Evolutionary conservation across 2,329 filamentous ascomycete genomes (phyloP).

Genomic region (Chaetoscypha palmicola): DNA sequence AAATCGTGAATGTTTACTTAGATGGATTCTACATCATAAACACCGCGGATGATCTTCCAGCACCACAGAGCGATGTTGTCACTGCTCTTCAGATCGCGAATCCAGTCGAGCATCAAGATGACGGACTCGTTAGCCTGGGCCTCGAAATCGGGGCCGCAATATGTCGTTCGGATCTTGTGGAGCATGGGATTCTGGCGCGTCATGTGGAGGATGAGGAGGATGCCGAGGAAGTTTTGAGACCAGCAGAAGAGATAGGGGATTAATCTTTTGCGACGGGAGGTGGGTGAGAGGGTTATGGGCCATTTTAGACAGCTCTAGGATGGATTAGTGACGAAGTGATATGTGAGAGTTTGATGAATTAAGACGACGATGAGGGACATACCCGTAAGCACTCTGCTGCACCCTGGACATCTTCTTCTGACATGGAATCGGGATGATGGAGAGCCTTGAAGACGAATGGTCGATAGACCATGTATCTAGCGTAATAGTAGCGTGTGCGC

Average conservation of each 20-base stretch:
- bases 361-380: conserved; percentile 8
- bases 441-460: conserved; percentile 54
- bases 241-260: conserved; percentile 54
- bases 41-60: conserved; percentile 25
- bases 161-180: conserved; percentile 40
- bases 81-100: conserved; percentile 47
- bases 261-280: conserved; percentile 50
- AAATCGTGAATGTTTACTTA: too few species aligned
- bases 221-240: conserved; percentile 54
- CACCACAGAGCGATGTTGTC: conserved; percentile 49
- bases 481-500: conserved; percentile 52
- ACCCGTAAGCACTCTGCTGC: conserved; percentile 47
- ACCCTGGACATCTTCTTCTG: conserved; percentile 45
- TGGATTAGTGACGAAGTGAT: conserved; percentile 5
- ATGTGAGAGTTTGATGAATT: background rate
- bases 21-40: conserved; percentile 26
- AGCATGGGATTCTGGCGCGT: conserved; percentile 46
- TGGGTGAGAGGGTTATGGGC: conserved; percentile 52
- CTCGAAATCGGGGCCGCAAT: conserved; percentile 45
- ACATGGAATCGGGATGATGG: conserved; percentile 48
- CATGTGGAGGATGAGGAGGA: conserved; percentile 50
- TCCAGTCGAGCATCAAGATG: conserved; percentile 50
- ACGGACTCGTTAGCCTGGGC: conserved; percentile 43
- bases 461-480: conserved; percentile 49
- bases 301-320: conserved; percentile 46